Evolutionary conservation across 2,329 filamentous ascomycete genomes (phyloP).

Genomic region (Beauveria medogensis): DNA sequence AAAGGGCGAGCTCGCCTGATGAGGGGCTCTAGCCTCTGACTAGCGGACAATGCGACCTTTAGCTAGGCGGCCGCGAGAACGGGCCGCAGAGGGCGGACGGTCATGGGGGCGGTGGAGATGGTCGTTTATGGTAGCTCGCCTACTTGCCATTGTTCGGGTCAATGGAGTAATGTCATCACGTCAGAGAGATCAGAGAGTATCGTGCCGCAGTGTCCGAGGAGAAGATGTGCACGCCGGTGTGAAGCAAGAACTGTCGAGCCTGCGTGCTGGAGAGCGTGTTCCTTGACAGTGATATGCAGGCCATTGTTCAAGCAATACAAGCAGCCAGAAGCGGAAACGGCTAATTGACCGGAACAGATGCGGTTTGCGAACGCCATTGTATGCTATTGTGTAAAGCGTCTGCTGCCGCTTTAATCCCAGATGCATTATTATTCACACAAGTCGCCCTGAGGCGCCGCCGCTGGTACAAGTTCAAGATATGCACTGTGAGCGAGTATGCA

Average conservation of each 20-base stretch:
- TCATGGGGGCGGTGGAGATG: slow-evolving; percentile 12
- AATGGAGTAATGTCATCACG: no score
- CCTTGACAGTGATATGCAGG: not conserved
- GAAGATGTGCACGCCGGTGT: not conserved
- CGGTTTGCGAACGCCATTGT: not conserved
- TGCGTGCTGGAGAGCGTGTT: not conserved
- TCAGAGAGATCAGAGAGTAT: no score
- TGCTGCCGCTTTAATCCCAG: not conserved
- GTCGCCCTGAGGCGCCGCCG: no score
- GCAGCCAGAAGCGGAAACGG: not conserved
- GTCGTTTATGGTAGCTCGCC: no score
- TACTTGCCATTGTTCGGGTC: not conserved
- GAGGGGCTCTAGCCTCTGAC: not conserved
- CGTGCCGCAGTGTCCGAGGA: not conserved
- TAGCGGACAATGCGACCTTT: not conserved
- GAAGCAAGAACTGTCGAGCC: not conserved
- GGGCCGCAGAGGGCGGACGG: slow-evolving; percentile 19
- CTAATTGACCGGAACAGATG: not conserved
- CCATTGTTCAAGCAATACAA: not conserved
- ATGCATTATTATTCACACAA: not conserved
- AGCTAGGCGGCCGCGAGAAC: slow-evolving; percentile 17
- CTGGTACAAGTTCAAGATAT: not conserved
- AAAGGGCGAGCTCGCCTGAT: not conserved
- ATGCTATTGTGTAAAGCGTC: not conserved
- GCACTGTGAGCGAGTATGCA: not conserved